phyloP scores from a whole-genome alignment of 2,329 filamentous ascomycete genomes.

The Orbilia blumenaviensis region DNA sequence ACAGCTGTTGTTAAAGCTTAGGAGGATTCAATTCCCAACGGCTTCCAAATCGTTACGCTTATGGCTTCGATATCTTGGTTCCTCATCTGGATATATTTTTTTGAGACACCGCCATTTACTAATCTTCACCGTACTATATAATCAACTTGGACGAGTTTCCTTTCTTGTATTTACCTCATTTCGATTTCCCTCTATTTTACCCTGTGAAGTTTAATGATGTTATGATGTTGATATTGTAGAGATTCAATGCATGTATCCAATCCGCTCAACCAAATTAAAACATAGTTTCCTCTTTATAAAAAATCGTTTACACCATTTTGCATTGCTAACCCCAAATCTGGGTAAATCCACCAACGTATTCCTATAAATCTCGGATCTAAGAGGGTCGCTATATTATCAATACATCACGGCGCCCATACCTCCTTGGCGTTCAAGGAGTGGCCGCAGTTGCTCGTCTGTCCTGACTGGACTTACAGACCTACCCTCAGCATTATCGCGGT shows the following conservation, averaged over 20 bases:
- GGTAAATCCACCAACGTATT: not conserved
- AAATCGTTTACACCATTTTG: not conserved
- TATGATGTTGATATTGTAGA: not conserved
- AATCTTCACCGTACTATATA: slow-evolving; percentile 51
- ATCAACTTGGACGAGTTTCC: slow-evolving; percentile 35
- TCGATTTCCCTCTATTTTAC: not conserved
- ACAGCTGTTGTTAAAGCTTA: slow-evolving; percentile 46
- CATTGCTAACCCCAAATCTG: not conserved
- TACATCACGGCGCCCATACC: no score
- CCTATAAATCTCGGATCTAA: no score
- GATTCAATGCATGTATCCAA: not conserved
- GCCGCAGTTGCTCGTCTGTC: slow-evolving; percentile 22
- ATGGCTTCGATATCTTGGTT: slow-evolving; percentile 12
- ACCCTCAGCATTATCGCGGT: not conserved
- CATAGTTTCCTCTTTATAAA: not conserved
- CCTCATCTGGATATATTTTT: not conserved
- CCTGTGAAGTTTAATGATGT: slow-evolving; percentile 1
- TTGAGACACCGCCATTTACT: slow-evolving; percentile 1
- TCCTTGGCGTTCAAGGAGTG: no score
- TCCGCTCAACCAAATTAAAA: not conserved
- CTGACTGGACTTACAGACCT: slow-evolving; percentile 4
- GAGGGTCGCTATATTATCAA: no score
- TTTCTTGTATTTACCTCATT: slow-evolving; percentile 7
- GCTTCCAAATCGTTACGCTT: not conserved
- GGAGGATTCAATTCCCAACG: not conserved